phyloP scores from a whole-genome alignment of 805 yeast genomes.

The Kodamaea lidongshanica region DNA sequence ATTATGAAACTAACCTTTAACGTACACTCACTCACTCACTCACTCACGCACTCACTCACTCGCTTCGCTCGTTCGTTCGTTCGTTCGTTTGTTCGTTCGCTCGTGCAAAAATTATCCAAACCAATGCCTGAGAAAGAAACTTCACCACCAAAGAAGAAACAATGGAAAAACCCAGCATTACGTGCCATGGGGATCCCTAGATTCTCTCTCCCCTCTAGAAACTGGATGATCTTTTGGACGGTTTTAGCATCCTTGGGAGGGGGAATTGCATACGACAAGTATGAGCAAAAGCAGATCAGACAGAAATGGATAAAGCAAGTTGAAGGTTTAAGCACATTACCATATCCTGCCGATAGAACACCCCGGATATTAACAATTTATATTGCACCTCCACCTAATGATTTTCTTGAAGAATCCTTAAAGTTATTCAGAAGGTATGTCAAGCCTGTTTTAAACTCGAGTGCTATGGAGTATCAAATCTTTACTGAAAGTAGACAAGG shows the following conservation, averaged over 20 bases:
- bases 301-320: conserved; percentile 60
- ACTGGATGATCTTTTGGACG: conserved; percentile 88
- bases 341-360: conserved; percentile 40
- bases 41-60: too few species aligned
- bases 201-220: conserved; percentile 76
- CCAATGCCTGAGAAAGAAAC: not conserved
- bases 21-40: too few species aligned
- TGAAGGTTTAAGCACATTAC: conserved; percentile 41
- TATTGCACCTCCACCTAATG: conserved; percentile 96
- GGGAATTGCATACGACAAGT: conserved; percentile 74
- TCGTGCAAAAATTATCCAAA: conserved; percentile 1
- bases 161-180: conserved; percentile 71
- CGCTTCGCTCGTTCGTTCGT: too few species aligned
- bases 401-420: conserved; percentile 68
- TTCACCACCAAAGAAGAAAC: conserved; percentile 25
- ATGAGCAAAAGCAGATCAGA: conserved; percentile 62
- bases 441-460: conserved; percentile 79
- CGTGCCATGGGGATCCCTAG: conserved; percentile 79
- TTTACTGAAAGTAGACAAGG: conserved; percentile 81
- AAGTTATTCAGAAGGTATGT: conserved; percentile 69
- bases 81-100: not conserved
- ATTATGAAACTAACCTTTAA: too few species aligned
- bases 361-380: conserved; percentile 78
- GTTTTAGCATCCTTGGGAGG: conserved; percentile 61
- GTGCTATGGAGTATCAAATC: conserved; percentile 79